Percentiles rank a stretch among this genome's conserved stretches.
These are phyloP conservation scores for Pterothamnion heteromorphum DNA, from an alignment of 31 red algal genomes.

Conservation along the genomic window DNA sequence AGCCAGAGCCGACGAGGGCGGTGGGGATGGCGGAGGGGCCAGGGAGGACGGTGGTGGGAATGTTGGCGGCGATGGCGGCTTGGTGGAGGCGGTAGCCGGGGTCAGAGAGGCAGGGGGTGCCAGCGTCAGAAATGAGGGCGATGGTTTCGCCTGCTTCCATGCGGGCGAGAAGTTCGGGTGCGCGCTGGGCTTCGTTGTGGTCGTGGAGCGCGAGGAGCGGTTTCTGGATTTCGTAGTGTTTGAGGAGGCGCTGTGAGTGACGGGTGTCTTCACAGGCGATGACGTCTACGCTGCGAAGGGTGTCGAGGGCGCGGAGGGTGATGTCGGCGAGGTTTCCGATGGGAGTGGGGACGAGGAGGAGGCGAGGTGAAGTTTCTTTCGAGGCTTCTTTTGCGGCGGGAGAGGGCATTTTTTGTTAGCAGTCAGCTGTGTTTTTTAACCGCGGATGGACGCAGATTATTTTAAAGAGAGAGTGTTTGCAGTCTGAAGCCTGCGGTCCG, in stretches of 20 bases:
- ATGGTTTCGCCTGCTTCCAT: constrained; percentile 51
- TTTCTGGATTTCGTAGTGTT: constrained; percentile 32
- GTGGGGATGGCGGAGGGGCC: constrained; percentile 73
- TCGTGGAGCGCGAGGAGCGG: constrained; percentile 66
- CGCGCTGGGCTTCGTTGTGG: constrained; percentile 67
- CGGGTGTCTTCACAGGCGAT: constrained; percentile 89
- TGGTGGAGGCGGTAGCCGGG: constrained; percentile 66
- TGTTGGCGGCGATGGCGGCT: constrained; percentile 46
- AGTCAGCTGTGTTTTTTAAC: too few species aligned
- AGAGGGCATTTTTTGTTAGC: too few species aligned
- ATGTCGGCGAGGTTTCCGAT: constrained; percentile 86
- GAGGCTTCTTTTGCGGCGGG: too few species aligned
- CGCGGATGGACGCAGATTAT: too few species aligned
- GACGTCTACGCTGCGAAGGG: constrained; percentile 57
- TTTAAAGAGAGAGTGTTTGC: too few species aligned
- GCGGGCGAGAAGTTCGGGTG: constrained; percentile 55
- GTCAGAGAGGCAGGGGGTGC: constrained; percentile 85
- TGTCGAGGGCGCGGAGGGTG: constrained; percentile 59
- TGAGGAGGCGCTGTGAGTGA: constrained; percentile 1
- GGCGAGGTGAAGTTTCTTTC: too few species aligned
- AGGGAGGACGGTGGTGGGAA: constrained; percentile 73
- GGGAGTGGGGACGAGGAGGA: constrained; percentile 81
- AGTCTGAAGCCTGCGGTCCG: too few species aligned
- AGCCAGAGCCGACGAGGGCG: constrained; percentile 58
- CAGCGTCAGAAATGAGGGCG: constrained; percentile 82